Evolutionary conservation across 192 early-diverging fungal genomes (phyloP).

Genomic region (Coemansia sp.): DNA sequence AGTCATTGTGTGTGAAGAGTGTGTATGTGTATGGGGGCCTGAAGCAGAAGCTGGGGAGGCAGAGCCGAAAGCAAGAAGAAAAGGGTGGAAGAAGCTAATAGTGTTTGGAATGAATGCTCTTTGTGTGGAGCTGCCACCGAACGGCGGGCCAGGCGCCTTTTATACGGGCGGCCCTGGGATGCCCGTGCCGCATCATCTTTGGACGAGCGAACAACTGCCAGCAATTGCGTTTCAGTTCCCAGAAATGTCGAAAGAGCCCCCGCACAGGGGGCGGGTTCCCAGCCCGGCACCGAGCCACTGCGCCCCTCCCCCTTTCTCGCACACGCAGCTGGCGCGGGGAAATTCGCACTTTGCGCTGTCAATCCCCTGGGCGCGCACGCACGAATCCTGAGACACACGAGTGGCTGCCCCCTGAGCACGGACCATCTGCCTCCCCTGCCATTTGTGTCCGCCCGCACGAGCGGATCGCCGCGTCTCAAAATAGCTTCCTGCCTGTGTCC

Average conservation of each 20-base stretch:
- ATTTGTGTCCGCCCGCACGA: background rate
- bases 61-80: background rate
- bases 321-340: conserved; percentile 20
- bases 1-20: conserved; percentile 22
- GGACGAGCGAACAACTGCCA: background rate
- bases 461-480: conserved; percentile 11
- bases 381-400: background rate
- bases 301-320: conserved; percentile 3
- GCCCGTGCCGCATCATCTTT: background rate
- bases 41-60: background rate
- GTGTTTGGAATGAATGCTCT: background rate
- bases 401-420: conserved; percentile 5
- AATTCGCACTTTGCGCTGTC: conserved; percentile 4
- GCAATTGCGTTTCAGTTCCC: conserved; percentile 4
- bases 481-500: conserved; percentile 6
- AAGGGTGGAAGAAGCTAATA: background rate
- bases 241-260: background rate
- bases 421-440: background rate
- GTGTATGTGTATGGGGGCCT: too few species aligned
- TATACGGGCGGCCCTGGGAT: conserved; percentile 4
- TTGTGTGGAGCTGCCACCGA: background rate
- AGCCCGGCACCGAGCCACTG: background rate
- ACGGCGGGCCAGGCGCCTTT: background rate
- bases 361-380: background rate
- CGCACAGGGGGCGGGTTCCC: background rate